Evolutionary conservation across 345 rosid genomes (phyloP).

Genomic region (Pugionium dolabratum): DNA sequence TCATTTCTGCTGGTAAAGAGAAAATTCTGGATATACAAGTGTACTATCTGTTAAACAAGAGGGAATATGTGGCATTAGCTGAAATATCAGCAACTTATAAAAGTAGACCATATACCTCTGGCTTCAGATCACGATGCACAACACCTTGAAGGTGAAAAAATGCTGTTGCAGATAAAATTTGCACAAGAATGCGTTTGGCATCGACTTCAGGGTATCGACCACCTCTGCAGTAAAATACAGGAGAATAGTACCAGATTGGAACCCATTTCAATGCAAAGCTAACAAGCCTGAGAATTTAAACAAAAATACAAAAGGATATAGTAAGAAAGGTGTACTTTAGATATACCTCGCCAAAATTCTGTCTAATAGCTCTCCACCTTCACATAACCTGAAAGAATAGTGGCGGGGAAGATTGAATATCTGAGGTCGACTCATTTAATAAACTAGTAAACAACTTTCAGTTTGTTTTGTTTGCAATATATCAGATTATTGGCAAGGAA

Average conservation of each 20-base stretch:
- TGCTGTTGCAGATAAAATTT: constrained; percentile 79
- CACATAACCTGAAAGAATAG: constrained; percentile 68
- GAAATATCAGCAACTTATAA: background rate
- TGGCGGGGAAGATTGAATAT: background rate
- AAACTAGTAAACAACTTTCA: constrained; percentile 7
- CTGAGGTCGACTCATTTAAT: background rate
- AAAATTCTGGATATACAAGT: constrained; percentile 63
- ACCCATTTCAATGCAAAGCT: background rate
- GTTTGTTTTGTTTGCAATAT: background rate
- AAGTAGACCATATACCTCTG: constrained; percentile 62
- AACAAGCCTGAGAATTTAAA: background rate
- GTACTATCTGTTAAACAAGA: constrained; percentile 16
- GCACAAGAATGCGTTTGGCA: constrained; percentile 72
- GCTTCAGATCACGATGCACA: constrained; percentile 94
- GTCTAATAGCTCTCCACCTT: constrained; percentile 95
- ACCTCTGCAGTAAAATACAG: constrained; percentile 60
- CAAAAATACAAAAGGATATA: background rate
- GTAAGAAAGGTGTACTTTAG: background rate
- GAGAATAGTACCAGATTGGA: background rate
- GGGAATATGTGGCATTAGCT: background rate
- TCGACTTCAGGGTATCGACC: constrained; percentile 91
- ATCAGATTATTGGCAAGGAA: background rate
- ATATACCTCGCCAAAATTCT: constrained; percentile 83
- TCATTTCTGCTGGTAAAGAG: constrained; percentile 77
- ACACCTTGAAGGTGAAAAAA: constrained; percentile 98